phyloP scores from a whole-genome alignment of 1,139 yeast species.

The Meyerozyma athensensis region DNA sequence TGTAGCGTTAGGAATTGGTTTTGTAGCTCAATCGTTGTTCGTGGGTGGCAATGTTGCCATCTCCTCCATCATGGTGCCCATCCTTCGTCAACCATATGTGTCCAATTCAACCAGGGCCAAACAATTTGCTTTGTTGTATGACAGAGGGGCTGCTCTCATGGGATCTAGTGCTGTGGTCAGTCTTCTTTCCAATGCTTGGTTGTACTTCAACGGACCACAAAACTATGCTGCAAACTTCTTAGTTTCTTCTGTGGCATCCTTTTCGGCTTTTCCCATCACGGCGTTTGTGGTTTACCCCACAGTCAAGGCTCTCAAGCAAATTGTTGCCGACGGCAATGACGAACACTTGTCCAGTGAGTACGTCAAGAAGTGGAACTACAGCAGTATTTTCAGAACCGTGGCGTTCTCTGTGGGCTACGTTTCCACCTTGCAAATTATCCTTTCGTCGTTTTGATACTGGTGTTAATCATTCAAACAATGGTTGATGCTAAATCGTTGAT shows the following conservation, averaged over 20 bases:
- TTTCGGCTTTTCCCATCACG: neutral
- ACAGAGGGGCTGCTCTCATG: neutral
- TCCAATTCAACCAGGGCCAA: neutral
- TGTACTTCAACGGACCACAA: neutral
- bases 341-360: neutral
- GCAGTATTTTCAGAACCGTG: neutral
- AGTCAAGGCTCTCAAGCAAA: neutral
- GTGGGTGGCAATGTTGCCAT: neutral
- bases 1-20: neutral
- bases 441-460: too few relatives aligned
- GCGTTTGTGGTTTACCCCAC: neutral
- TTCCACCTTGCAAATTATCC: neutral
- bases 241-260: neutral
- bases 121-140: neutral
- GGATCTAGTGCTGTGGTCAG: neutral
- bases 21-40: neutral
- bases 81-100: neutral
- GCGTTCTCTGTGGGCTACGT: neutral
- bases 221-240: neutral
- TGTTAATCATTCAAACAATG: too few relatives aligned
- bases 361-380: neutral
- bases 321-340: neutral
- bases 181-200: neutral
- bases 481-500: too few relatives aligned
- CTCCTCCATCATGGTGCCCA: neutral